These are phyloP conservation scores for Pachysolen tannophilus DNA, from an alignment of 805 yeast species.

Conservation along the genomic window DNA sequence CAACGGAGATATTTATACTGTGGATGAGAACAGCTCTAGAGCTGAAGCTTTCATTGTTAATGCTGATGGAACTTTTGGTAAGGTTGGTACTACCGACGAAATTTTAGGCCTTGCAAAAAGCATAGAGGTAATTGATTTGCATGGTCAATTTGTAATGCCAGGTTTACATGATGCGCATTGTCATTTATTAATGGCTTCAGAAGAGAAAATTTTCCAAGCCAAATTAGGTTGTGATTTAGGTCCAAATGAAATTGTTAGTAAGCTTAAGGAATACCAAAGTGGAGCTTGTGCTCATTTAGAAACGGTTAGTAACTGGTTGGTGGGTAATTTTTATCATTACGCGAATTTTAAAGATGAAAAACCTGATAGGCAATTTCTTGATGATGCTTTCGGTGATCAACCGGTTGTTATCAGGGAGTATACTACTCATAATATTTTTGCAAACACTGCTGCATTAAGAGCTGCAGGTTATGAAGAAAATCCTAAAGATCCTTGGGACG, in stretches of 20 bases:
- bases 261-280: constrained; percentile 15
- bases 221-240: too few relatives aligned
- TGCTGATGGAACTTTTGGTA: constrained; percentile 15
- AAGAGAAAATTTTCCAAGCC: too few relatives aligned
- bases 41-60: constrained; percentile 17
- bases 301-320: constrained; percentile 18
- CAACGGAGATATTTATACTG: constrained; percentile 17
- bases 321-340: constrained; percentile 20
- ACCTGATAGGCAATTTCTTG: constrained; percentile 19
- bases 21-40: constrained; percentile 11
- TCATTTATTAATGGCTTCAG: too few relatives aligned
- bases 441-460: constrained; percentile 20
- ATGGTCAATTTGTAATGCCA: constrained; percentile 20
- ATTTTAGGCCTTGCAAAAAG: constrained; percentile 9
- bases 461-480: constrained; percentile 21
- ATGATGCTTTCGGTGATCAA: constrained; percentile 21
- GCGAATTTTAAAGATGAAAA: constrained; percentile 17
- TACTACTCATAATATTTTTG: constrained; percentile 20
- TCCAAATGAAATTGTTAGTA: constrained; percentile 17
- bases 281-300: constrained; percentile 16
- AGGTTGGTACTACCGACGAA: constrained; percentile 15
- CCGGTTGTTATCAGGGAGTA: constrained; percentile 21
- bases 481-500: constrained; percentile 20
- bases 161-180: constrained; percentile 22
- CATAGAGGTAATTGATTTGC: constrained; percentile 17